These are phyloP conservation scores for Sarcocystis neurona DNA, from an alignment of 169 alveolate genomes.

Conservation along the genomic window DNA sequence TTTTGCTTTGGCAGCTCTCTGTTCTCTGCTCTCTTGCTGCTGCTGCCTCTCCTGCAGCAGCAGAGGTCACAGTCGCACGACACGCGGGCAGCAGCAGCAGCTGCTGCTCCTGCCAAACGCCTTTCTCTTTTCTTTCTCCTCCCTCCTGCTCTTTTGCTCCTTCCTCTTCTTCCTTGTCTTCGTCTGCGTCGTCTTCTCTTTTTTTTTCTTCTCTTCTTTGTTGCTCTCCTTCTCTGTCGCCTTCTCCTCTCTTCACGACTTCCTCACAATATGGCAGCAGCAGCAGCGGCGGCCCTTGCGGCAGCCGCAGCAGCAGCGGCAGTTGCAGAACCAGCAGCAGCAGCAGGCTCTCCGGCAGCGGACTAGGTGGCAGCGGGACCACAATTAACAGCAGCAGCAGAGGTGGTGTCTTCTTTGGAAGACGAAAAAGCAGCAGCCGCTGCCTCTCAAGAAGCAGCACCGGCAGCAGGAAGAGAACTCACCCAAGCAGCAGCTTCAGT, in stretches of 20 bases:
- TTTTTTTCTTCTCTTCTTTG: neutral
- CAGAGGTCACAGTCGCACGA: too few species aligned
- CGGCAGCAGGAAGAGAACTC: neutral
- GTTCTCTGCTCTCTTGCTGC: neutral
- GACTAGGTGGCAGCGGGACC: neutral
- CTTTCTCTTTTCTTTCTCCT: neutral
- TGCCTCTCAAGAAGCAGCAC: neutral
- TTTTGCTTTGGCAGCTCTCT: neutral
- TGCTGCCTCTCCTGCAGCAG: too few species aligned
- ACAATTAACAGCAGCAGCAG: neutral
- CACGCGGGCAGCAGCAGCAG: too few species aligned
- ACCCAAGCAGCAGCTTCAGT: too few species aligned
- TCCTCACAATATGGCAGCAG: constrained; percentile 63
- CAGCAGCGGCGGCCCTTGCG: constrained; percentile 61
- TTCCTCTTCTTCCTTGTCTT: neutral
- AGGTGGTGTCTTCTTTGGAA: neutral
- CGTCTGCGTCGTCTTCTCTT: neutral
- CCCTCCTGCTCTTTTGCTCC: too few species aligned
- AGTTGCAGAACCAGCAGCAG: constrained; percentile 78
- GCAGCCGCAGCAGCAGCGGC: constrained; percentile 61
- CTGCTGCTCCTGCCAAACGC: too few species aligned
- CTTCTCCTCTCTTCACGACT: neutral
- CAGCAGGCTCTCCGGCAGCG: constrained; percentile 84
- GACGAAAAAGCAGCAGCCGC: neutral
- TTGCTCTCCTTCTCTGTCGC: neutral